Percentiles rank a stretch among this genome's conserved stretches.
Conservation (phyloP, 2,329 filamentous ascomycete genomes). For the Tolypocladium tropicale region DNA sequence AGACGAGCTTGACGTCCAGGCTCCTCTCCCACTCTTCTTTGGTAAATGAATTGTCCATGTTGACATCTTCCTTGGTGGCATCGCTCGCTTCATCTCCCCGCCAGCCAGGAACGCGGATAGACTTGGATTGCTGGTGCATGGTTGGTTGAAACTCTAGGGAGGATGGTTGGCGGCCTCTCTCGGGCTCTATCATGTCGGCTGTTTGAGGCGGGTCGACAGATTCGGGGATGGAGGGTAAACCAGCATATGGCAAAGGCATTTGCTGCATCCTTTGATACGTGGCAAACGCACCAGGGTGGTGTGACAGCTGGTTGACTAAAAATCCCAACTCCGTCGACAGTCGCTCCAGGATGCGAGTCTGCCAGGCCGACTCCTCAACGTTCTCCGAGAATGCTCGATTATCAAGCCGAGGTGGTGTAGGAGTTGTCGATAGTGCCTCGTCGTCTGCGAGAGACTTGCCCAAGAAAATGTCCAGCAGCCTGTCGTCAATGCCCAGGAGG, state of each 20-base stretch:
- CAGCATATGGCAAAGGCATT: constrained; percentile 64
- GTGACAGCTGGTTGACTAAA: constrained; percentile 69
- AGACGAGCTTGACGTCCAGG: constrained; percentile 83
- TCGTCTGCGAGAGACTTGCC: constrained; percentile 62
- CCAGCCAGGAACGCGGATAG: constrained; percentile 25
- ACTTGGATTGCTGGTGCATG: constrained; percentile 24
- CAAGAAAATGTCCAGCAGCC: constrained; percentile 73
- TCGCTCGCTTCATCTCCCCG: constrained; percentile 11
- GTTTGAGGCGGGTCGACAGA: constrained; percentile 22
- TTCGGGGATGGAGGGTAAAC: constrained; percentile 57
- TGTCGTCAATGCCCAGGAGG: constrained; percentile 83
- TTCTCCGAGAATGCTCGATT: constrained; percentile 18
- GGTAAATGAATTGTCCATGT: constrained; percentile 32
- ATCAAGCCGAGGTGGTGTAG: constrained; percentile 29
- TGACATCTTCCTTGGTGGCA: constrained; percentile 12
- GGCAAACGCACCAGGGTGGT: constrained; percentile 77
- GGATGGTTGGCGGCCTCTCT: constrained; percentile 10
- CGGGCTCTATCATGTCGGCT: constrained; percentile 13
- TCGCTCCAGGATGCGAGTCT: constrained; percentile 68
- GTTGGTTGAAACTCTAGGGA: constrained; percentile 38
- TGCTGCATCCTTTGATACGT: constrained; percentile 62
- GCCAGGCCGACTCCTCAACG: constrained; percentile 47
- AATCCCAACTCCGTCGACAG: constrained; percentile 81
- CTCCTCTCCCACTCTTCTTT: constrained; percentile 91
- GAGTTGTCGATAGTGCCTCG: constrained; percentile 36